Evolutionary conservation across 805 yeast genomes (phyloP), one percentile per base, ranked within the genome.

Genomic region (Kodamaea kaohsiungensis): DNA sequence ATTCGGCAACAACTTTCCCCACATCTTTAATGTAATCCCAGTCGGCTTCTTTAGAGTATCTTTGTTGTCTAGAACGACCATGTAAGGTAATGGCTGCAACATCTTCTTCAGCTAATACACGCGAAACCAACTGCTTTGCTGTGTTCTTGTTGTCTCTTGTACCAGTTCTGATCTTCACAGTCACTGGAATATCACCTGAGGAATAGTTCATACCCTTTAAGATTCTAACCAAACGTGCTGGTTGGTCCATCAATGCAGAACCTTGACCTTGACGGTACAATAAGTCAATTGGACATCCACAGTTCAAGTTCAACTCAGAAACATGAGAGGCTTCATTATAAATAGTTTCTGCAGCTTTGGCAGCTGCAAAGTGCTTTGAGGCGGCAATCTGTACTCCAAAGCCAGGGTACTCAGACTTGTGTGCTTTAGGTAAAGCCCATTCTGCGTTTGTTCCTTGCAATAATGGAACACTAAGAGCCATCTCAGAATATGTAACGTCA

Each of bases 271-370:
- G 91, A 61, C 93, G 83, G 70, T 86, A 95, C n/a, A 95, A 76
- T 62, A 95, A 78, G 67, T 96, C 99, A 61, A 95, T 95, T 13
- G 99, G 99, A 70, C 99, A 95, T 2, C 99, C 99, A 66, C 96
- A 88, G 72, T 95, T 95, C 64, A 95, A 80, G 67, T 95, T 95
- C 59, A 95, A 76, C 65, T 95, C 98, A 30, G 87, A 81, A n/a
- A 88, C 83, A 54, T 79, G 68, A 12, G 84, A 75, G 18, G 88
- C 80, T 50, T 82, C 79, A 53, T 79, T 78, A 15, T 81, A 75
- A 18, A 90, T 72, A 7, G 87, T 85, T 69, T 95, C 97, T n/a
- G 95, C 86, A 1, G 97, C 96, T 69, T 91, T 91, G 25, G 91
- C 83, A 2, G 96, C 96, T 63, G 91, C 96, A 96, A 96, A 91